Base-by-base conservation (phyloP, 768 basidiomycete species). In the Amanita pallidorosea region DNA sequence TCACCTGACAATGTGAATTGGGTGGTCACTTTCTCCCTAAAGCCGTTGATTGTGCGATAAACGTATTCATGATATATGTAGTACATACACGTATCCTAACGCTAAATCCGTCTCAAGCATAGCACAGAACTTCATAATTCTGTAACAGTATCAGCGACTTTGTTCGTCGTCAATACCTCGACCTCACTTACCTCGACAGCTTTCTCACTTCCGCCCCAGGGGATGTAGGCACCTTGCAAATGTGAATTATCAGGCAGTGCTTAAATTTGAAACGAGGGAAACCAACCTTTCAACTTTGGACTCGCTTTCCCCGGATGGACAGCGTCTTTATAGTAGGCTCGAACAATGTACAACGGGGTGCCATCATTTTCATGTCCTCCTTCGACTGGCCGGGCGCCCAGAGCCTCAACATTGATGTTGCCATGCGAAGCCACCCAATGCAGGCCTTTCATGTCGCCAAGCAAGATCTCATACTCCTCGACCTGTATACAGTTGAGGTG, bases 241-340 rank as follows among this genome's bases (percentile, higher is more conserved):
- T 37, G 12, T 46, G 11, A 34, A 17, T 38, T 7, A 29, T 45
- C 47, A 41, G 17, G 34, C 4, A 5, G 13, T 13, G 33, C 33
- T 11, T 51, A 49, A 7, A 35, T 15, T 7, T 47, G 36, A 22
- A 2, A 11, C 33, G 20, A 29, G 15, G 9, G 13, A 27, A 31
- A 63, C 68, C 55, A 56, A 70, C 77, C 79, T 49, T 79, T 74
- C 43, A 75, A 65, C 36, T 70, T 70, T 58, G 72, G 70, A 56
- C 76, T 74, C 27, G 71, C 72, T 63, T 86, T 87, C n/a, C 83
- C 85, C 5, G 83, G 81, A 59, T 80, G 73, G 31, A 73, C 67
- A 7, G 70, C 73, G 18, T 66, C 68, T 11, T 76, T 66, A 65
- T 81, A 60, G 9, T 69, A 66, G 3, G 81, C 85, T 57, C 78